Percentiles rank a stretch among this genome's conserved stretches.
Conservation (phyloP, 2,329 filamentous ascomycete species). For the Ambrosiella xylebori region DNA sequence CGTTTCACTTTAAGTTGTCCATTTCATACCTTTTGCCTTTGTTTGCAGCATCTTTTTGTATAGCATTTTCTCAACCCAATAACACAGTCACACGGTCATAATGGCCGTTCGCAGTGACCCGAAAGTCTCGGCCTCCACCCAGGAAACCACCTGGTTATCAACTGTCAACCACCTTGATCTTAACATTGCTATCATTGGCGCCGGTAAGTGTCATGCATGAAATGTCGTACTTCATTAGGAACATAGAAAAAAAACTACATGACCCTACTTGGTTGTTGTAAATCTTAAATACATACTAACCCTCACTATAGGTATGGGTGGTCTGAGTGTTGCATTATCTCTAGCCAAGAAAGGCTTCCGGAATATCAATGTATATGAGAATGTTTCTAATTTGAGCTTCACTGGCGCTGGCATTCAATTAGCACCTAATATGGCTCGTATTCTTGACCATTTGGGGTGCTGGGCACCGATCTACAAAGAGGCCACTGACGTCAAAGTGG, state of each 20-base stretch:
- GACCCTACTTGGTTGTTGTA: background rate
- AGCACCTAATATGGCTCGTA: constrained; percentile 64
- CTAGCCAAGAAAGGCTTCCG: constrained; percentile 62
- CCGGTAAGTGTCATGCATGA: constrained; percentile 21
- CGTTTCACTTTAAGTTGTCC: too few species aligned
- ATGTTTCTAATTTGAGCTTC: constrained; percentile 56
- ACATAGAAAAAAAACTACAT: background rate
- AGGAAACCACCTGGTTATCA: background rate
- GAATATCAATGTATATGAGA: constrained; percentile 57
- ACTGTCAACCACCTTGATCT: constrained; percentile 16
- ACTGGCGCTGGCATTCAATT: constrained; percentile 75
- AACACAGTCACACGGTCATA: background rate
- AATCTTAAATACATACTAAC: background rate
- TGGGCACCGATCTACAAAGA: constrained; percentile 55
- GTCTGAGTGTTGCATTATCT: constrained; percentile 52
- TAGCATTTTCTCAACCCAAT: background rate
- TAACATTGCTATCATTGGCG: constrained; percentile 34
- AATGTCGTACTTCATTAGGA: background rate
- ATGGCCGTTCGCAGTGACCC: constrained; percentile 12
- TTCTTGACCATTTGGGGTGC: constrained; percentile 54
- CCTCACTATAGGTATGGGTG: constrained; percentile 52
- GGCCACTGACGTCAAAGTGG: constrained; percentile 52
- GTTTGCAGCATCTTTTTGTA: background rate
- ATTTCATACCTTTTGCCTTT: too few species aligned
- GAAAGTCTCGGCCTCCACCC: constrained; percentile 1